Evolutionary conservation across 2,329 filamentous ascomycete genomes (phyloP), one percentile per base, ranked within the genome.

Genomic region (Colletotrichum sp.): DNA sequence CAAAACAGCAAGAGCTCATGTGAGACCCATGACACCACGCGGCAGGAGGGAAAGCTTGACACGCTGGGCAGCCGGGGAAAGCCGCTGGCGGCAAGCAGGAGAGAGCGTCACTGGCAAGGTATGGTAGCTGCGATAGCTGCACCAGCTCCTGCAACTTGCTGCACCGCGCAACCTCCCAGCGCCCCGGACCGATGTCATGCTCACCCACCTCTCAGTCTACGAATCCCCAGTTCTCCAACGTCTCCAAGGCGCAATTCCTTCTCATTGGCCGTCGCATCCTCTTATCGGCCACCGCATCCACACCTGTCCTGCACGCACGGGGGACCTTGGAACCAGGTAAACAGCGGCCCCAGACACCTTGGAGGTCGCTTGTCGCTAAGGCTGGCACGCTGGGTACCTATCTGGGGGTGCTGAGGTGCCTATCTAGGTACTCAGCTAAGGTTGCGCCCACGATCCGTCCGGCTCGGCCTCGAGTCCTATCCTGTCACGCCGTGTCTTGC

Each of bases 281-380:
- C 72, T 75, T 75, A 75, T 75, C 72, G 72, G 62, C 61, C 49
- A 62, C 57, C 19, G 64, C 70, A 71, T 61, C 69, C 72, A 71
- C 62, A 61, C 55, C 69, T 30, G 62, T 57, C 30, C 62, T 67
- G 63, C 30, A 75, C 36, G 57, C 66, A 68, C 55, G 30, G 69
- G 69, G 69, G 65, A 57, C 73, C 73, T 72, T 72, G 69, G 62
- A 57, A 63, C 9, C 69, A n/a, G 19, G 71, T 61, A 61, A 68
- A 68, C 65, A 68, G 25, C 52, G 25, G 36, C 34, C 34, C 61
- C 62, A 36, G 34, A 27, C 12, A 27, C 30, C 55, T 32, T 32
- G 27, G 57, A 49, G 19, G n/a, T 22, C 44, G 44, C 44, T 12
- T 49, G 19, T 49, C 44, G 44, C 44, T 49, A 49, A 49, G 44